A percentile compares a stretch with the other conserved stretches of the same genome.
These are phyloP conservation scores for Talaromyces nanjingensis DNA, from an alignment of 495 filamentous ascomycete species.

Conservation along the genomic window DNA sequence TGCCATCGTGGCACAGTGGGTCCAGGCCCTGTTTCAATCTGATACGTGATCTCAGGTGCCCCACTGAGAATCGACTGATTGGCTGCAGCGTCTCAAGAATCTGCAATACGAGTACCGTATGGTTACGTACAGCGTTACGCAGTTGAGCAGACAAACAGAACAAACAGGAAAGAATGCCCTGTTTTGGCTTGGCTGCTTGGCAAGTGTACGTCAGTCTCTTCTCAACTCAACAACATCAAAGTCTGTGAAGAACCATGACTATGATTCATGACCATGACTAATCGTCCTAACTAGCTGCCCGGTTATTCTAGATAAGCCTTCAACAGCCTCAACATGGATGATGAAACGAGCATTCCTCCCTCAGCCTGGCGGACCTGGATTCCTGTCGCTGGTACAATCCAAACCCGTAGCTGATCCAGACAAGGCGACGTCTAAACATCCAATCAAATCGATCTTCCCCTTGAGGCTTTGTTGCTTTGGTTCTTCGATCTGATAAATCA, in stretches of 20 bases:
- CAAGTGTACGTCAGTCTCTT: neutral
- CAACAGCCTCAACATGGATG: neutral
- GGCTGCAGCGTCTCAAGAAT: neutral
- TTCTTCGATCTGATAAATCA: neutral
- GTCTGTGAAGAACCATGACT: no score
- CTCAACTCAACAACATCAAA: neutral
- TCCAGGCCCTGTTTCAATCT: neutral
- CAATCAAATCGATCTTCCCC: neutral
- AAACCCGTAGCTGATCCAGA: neutral
- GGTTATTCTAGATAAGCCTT: neutral
- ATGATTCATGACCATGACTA: neutral
- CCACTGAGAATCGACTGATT: neutral
- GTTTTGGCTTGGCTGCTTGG: neutral
- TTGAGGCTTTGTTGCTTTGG: neutral
- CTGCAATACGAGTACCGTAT: neutral
- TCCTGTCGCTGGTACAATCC: neutral
- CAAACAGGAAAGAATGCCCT: neutral
- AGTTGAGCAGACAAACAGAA: neutral
- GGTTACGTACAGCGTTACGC: neutral
- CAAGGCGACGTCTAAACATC: neutral
- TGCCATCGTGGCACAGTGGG: neutral
- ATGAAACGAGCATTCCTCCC: neutral
- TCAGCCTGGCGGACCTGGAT: neutral
- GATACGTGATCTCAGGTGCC: neutral
- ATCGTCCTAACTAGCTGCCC: neutral